A percentile compares a stretch with the other conserved stretches of the same genome.
These are phyloP conservation scores for Annona cherimola DNA, from an alignment of 164 flowering plant genomes.

Conservation along the genomic window DNA sequence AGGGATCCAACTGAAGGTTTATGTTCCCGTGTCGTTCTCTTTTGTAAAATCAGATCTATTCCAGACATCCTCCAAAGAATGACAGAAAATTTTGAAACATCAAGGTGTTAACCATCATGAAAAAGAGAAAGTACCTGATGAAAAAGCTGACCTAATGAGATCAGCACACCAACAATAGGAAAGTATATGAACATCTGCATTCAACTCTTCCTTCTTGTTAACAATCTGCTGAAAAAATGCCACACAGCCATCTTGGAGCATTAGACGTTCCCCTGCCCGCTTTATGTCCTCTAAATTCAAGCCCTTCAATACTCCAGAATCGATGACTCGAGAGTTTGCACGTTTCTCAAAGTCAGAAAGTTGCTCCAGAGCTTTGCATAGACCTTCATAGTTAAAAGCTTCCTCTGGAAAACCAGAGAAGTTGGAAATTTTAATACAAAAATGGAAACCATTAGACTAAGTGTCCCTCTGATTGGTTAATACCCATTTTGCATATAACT, in stretches of 20 bases:
- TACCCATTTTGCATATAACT: background rate
- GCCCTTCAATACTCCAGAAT: slow-evolving; percentile 81
- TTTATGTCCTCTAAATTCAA: slow-evolving; percentile 72
- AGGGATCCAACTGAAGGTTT: too few relatives aligned
- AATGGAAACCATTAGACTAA: background rate
- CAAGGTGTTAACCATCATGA: background rate
- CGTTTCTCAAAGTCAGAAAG: slow-evolving; percentile 74
- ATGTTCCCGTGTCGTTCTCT: too few relatives aligned
- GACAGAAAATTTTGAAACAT: too few relatives aligned
- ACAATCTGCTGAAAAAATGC: slow-evolving; percentile 52
- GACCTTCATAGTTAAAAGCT: slow-evolving; percentile 47
- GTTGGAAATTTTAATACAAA: background rate
- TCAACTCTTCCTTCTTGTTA: slow-evolving; percentile 39
- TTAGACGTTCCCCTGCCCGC: slow-evolving; percentile 62
- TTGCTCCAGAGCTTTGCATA: slow-evolving; percentile 58
- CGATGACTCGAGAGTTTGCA: slow-evolving; percentile 72
- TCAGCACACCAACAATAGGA: slow-evolving; percentile 97
- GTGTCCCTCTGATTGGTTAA: background rate
- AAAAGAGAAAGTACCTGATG: slow-evolving; percentile 54
- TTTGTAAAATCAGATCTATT: too few relatives aligned
- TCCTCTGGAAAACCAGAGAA: slow-evolving; percentile 39
- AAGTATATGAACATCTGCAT: slow-evolving; percentile 56
- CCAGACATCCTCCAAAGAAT: too few relatives aligned
- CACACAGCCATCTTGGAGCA: slow-evolving; percentile 78
- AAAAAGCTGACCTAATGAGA: slow-evolving; percentile 74